Percentiles rank a stretch among this genome's conserved stretches.
These are phyloP conservation scores for Penicillium psychrosexuale DNA, from an alignment of 2,329 filamentous ascomycete species.

Conservation along the genomic window DNA sequence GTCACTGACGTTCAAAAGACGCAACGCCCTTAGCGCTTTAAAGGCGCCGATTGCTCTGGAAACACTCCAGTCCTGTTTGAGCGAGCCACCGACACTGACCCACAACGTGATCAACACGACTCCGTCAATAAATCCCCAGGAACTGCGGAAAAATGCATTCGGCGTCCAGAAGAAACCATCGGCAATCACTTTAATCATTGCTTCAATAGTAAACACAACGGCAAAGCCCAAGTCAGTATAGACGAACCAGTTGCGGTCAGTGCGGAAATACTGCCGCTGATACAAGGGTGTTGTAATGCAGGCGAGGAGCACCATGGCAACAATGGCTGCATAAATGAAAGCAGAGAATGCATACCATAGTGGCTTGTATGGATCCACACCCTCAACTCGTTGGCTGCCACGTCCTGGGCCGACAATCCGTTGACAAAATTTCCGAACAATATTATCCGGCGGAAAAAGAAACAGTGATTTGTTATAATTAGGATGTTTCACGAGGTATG, in stretches of 20 bases:
- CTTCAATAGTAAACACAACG: conserved; percentile 78
- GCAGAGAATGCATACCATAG: conserved; percentile 93
- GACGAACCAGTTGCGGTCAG: conserved; percentile 83
- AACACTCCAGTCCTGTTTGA: conserved; percentile 77
- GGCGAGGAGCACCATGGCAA: conserved; percentile 95
- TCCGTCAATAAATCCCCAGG: conserved; percentile 94
- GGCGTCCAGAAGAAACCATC: conserved; percentile 96
- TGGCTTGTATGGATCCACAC: conserved; percentile 80
- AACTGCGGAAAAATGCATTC: conserved; percentile 93
- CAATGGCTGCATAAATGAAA: conserved; percentile 88
- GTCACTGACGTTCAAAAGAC: conserved; percentile 91
- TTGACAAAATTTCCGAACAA: conserved; percentile 78
- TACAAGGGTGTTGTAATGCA: conserved; percentile 93
- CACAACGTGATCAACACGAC: conserved; percentile 88
- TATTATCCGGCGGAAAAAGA: conserved; percentile 75
- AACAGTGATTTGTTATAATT: conserved; percentile 91
- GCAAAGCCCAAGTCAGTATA: conserved; percentile 92
- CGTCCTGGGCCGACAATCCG: conserved; percentile 86
- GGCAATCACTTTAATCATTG: conserved; percentile 85
- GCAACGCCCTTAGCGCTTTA: conserved; percentile 88
- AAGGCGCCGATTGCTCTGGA: conserved; percentile 92
- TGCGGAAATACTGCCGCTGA: conserved; percentile 78
- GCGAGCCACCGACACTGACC: conserved; percentile 84
- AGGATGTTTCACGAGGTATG: conserved; percentile 82
- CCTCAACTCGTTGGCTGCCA: conserved; percentile 81